These are phyloP conservation scores for Pistacia vera DNA, from an alignment of 345 rosid species.

Conservation along the genomic window DNA sequence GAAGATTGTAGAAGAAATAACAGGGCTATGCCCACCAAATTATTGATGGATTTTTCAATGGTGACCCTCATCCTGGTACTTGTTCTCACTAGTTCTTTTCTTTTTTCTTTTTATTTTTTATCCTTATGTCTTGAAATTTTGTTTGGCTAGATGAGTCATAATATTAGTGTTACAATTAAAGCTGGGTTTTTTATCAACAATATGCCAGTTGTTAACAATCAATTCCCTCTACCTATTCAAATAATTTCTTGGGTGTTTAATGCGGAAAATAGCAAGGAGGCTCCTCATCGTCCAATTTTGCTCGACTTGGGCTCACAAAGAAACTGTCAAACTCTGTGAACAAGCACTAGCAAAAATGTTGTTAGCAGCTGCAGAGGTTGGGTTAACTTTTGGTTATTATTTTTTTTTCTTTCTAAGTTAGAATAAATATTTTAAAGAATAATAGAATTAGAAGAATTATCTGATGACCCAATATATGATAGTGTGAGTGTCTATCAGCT, in stretches of 20 bases:
- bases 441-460: slow-evolving; percentile 7
- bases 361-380: slow-evolving; percentile 96
- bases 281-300: slow-evolving; percentile 85
- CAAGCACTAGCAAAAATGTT: slow-evolving; percentile 97
- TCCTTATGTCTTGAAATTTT: background rate
- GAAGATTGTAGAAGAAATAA: slow-evolving; percentile 89
- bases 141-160: background rate
- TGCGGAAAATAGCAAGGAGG: slow-evolving; percentile 88
- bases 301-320: slow-evolving; percentile 95
- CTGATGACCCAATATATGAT: background rate
- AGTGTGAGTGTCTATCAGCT: background rate
- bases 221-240: background rate
- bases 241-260: slow-evolving; percentile 17
- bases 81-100: background rate
- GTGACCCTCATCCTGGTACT: slow-evolving; percentile 97
- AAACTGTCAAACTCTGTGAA: slow-evolving; percentile 69
- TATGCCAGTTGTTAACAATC: background rate
- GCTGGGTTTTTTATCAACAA: background rate
- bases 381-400: background rate
- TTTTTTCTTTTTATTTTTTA: background rate
- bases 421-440: background rate
- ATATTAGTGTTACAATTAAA: background rate
- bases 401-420: too few species aligned
- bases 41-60: slow-evolving; percentile 96
- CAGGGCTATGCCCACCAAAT: slow-evolving; percentile 99